phyloP scores from a whole-genome alignment of 2,329 filamentous ascomycete genomes.

The Pestalotiopsis sp. region DNA sequence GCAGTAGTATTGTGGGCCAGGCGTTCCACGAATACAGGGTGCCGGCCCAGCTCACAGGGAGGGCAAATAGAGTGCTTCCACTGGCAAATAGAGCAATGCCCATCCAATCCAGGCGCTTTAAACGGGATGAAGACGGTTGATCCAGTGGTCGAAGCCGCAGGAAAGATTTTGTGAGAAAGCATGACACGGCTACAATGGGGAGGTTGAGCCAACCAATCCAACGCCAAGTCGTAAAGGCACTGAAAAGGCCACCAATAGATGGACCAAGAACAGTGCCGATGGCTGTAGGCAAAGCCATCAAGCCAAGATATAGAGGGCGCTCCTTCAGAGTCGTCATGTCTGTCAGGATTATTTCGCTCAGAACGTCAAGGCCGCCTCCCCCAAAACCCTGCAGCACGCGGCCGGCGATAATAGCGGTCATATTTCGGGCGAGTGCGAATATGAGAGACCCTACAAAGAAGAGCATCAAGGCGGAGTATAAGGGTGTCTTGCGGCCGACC shows the following conservation, averaged over 20 bases:
- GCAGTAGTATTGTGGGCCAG: constrained; percentile 31
- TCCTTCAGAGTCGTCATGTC: constrained; percentile 35
- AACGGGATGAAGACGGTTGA: constrained; percentile 16
- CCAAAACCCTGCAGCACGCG: constrained; percentile 30
- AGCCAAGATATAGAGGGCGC: constrained; percentile 26
- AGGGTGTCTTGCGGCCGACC: constrained; percentile 30
- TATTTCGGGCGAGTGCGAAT: constrained; percentile 27
- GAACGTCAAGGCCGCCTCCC: constrained; percentile 30
- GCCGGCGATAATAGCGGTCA: constrained; percentile 24
- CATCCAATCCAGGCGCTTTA: constrained; percentile 31
- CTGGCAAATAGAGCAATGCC: constrained; percentile 28
- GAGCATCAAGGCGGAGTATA: constrained; percentile 30
- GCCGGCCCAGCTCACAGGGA: constrained; percentile 36
- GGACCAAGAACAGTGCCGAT: constrained; percentile 30
- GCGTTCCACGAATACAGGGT: constrained; percentile 32
- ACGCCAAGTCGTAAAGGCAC: constrained; percentile 24
- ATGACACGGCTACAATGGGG: constrained; percentile 23
- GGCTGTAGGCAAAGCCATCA: constrained; percentile 27
- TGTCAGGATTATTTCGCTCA: constrained; percentile 30
- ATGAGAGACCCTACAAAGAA: constrained; percentile 34
- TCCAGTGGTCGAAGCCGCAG: constrained; percentile 19
- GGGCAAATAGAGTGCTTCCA: constrained; percentile 22
- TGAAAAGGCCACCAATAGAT: constrained; percentile 29
- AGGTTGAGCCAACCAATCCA: constrained; percentile 33
- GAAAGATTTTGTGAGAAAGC: constrained; percentile 18